Conservation (phyloP, 805 yeast species). For the Maudiozyma barnettii region DNA sequence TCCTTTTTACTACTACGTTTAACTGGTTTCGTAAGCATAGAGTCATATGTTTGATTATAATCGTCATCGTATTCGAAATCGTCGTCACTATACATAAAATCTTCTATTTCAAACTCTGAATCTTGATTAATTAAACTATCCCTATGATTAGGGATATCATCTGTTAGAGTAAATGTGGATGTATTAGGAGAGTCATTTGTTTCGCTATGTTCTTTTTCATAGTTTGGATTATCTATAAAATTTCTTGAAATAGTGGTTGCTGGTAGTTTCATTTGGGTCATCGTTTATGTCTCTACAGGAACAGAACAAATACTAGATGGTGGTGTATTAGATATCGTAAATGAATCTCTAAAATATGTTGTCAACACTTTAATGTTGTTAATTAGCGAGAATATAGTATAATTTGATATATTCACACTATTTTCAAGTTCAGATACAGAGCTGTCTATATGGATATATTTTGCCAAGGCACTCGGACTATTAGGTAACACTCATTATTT, state of each 20-base stretch:
- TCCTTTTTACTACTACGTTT: slow-evolving; percentile 7
- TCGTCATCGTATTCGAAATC: slow-evolving; percentile 1
- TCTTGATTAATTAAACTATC: slow-evolving; percentile 5
- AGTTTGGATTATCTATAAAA: slow-evolving; percentile 1
- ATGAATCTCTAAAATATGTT: too few relatives aligned
- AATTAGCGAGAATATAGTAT: too few relatives aligned
- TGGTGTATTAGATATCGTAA: too few relatives aligned
- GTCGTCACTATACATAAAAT: slow-evolving; percentile 15
- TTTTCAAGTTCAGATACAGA: too few relatives aligned
- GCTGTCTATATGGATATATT: too few relatives aligned
- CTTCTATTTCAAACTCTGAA: slow-evolving; percentile 21
- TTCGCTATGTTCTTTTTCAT: background rate
- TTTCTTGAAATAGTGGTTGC: background rate
- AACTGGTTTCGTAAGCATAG: slow-evolving; percentile 8
- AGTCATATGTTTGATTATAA: slow-evolving; percentile 12
- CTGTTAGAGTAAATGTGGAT: slow-evolving; percentile 1
- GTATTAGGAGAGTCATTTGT: slow-evolving; percentile 1
- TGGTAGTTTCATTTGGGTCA: background rate
- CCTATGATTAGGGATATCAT: background rate
- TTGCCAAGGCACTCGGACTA: too few relatives aligned
- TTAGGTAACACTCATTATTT: too few relatives aligned
- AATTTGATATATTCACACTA: too few relatives aligned
- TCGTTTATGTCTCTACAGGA: too few relatives aligned
- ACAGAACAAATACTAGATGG: too few relatives aligned
- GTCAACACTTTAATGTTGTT: too few relatives aligned